Base-by-base conservation (phyloP, 768 basidiomycete species). In the Boletellus emodensis region DNA sequence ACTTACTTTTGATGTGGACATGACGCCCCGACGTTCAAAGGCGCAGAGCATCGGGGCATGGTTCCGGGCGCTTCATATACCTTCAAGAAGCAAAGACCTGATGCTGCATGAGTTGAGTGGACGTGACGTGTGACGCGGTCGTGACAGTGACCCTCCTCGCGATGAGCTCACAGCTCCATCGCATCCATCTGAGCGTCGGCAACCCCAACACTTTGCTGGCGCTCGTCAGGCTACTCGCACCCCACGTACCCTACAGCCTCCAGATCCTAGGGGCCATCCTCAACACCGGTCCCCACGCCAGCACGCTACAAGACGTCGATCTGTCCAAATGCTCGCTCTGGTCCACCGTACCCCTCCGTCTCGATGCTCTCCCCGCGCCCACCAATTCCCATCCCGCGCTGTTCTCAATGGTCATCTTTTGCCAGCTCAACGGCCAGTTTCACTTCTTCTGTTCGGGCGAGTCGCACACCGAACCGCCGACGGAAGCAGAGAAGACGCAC, bases 351-450 rank as follows among this genome's bases (percentile, higher is more conserved):
- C 59, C 50, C 24, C 24, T 24, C 24, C 24, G 24, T 20, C 28
- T 55, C 13, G 26, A 15, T 42, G n/a, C 28, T 1, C 24, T 40
- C 28, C n/a, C n/a, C n/a, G n/a, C n/a, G n/a, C n/a, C n/a, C n/a
- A n/a, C 38, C 34, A 41, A 32, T 14, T 6, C 44, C 15, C 20
- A 15, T n/a, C 41, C 55, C 5, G 22, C 11, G 20, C 39, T 57
- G 26, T 64, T 59, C 49, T 66, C 66, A 9, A 41, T 63, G 22
- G 20, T 54, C 18, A 13, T 26, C n/a, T 57, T 55, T 35, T 61
- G 56, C 24, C 51, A 53, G 40, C 2, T 40, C 9, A 53, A 41
- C 20, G 44, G 49, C 14, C 53, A 54, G 3, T 63, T 54, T 36
- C 18, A 28, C 22, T 49, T 52, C 18, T 62, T 62, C 37, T 66